Evolutionary conservation across 345 rosid species (phyloP).

Genomic region (Pugionium dolabratum): DNA sequence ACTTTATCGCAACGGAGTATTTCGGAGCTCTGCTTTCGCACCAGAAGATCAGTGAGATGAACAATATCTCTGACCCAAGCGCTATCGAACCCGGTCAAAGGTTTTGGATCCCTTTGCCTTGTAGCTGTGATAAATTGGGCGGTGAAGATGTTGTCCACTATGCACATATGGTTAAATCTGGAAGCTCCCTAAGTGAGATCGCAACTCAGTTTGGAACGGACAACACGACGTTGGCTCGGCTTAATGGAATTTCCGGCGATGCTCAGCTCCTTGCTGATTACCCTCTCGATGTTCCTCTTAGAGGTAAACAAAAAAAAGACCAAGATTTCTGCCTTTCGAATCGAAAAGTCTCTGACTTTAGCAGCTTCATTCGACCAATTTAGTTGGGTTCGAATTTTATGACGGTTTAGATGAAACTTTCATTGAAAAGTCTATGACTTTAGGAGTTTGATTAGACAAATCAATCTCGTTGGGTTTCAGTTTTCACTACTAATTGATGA

Average conservation of each 20-base stretch:
- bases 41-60: constrained; percentile 43
- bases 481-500: not conserved
- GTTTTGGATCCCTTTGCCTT: constrained; percentile 65
- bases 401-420: not conserved
- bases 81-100: constrained; percentile 39
- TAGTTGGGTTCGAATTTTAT: constrained; percentile 1
- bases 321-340: not conserved
- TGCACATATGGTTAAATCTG: constrained; percentile 52
- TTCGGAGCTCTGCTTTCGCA: constrained; percentile 38
- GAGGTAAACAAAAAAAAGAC: constrained; percentile 36
- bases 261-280: constrained; percentile 41
- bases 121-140: constrained; percentile 59
- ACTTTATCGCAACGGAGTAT: constrained; percentile 41
- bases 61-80: constrained; percentile 33
- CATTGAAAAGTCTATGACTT: constrained; percentile 7
- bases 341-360: constrained; percentile 9
- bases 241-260: constrained; percentile 49
- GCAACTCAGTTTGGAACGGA: constrained; percentile 51
- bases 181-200: constrained; percentile 49
- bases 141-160: constrained; percentile 55
- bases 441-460: not conserved
- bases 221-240: constrained; percentile 33
- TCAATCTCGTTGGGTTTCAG: not conserved
- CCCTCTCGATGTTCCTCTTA: constrained; percentile 60
- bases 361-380: constrained; percentile 5